These are phyloP conservation scores for Fraxinus pennsylvanica DNA, from an alignment of 257 asterid genomes.

Conservation along the genomic window DNA sequence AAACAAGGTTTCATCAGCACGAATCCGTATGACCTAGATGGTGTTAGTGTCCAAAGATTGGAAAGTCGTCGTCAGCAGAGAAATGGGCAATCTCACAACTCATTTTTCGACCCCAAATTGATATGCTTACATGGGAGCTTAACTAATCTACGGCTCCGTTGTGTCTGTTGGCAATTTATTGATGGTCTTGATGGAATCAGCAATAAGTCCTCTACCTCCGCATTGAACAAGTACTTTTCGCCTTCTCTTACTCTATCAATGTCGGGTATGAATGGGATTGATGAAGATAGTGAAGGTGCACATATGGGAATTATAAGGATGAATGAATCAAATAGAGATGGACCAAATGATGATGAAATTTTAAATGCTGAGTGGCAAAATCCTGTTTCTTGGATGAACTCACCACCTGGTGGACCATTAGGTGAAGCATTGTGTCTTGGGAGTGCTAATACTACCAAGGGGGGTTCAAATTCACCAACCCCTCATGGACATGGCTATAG, in stretches of 20 bases:
- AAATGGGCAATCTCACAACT: not conserved
- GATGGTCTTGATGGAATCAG: conserved; percentile 29
- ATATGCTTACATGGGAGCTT: conserved; percentile 5
- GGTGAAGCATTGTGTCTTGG: conserved; percentile 74
- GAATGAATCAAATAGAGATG: conserved; percentile 19
- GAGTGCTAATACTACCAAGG: conserved; percentile 10
- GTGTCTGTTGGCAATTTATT: conserved; percentile 54
- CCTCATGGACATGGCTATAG: conserved; percentile 7
- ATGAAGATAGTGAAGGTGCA: conserved; percentile 16
- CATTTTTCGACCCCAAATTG: conserved; percentile 17
- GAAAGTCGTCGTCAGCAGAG: conserved; percentile 16
- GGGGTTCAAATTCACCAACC: conserved; percentile 27
- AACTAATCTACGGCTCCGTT: too few species aligned
- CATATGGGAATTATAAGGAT: conserved; percentile 24
- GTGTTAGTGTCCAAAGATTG: conserved; percentile 2
- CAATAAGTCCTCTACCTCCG: not conserved
- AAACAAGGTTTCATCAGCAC: conserved; percentile 21
- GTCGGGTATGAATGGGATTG: conserved; percentile 36
- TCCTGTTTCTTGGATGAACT: conserved; percentile 43
- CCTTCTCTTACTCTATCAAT: conserved; percentile 48
- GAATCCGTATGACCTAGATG: conserved; percentile 28
- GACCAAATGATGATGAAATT: not conserved
- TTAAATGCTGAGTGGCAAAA: conserved; percentile 22
- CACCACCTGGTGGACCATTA: conserved; percentile 64
- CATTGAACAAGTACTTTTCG: conserved; percentile 19